phyloP scores from a whole-genome alignment of 2,329 filamentous ascomycete genomes.

The Fusarium mundagurra region DNA sequence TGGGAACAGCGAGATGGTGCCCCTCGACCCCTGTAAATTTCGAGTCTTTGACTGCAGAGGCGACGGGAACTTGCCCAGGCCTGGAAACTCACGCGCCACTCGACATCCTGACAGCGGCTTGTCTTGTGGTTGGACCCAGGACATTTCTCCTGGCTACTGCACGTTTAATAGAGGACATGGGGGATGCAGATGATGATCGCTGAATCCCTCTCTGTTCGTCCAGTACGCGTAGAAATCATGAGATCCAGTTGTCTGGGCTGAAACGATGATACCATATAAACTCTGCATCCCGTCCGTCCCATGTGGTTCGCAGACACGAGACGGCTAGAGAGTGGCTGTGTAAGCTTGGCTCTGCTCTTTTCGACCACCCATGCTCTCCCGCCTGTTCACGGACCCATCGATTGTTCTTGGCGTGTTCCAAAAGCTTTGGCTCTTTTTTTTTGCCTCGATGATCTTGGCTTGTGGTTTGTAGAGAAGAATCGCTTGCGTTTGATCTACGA shows the following conservation, averaged over 20 bases:
- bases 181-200: slow-evolving; percentile 5
- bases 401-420: slow-evolving; percentile 20
- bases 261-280: slow-evolving; percentile 19
- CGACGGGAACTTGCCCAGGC: slow-evolving; percentile 13
- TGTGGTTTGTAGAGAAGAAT: slow-evolving; percentile 18
- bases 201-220: not conserved
- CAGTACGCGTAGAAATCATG: not conserved
- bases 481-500: slow-evolving; percentile 17
- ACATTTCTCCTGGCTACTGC: slow-evolving; percentile 30
- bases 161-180: slow-evolving; percentile 20
- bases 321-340: slow-evolving; percentile 35
- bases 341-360: slow-evolving; percentile 25
- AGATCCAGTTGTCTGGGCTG: slow-evolving; percentile 3
- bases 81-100: slow-evolving; percentile 24
- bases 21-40: slow-evolving; percentile 25
- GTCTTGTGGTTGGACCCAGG: slow-evolving; percentile 12
- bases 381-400: slow-evolving; percentile 8
- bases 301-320: slow-evolving; percentile 34
- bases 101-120: slow-evolving; percentile 10
- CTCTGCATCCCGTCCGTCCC: slow-evolving; percentile 9
- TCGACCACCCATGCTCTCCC: slow-evolving; percentile 1
- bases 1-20: slow-evolving; percentile 8
- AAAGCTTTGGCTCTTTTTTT: slow-evolving; percentile 18
- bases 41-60: not conserved
- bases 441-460: slow-evolving; percentile 8